These are phyloP conservation scores for Murraya koenigii DNA, from an alignment of 345 rosid genomes.

Conservation along the genomic window DNA sequence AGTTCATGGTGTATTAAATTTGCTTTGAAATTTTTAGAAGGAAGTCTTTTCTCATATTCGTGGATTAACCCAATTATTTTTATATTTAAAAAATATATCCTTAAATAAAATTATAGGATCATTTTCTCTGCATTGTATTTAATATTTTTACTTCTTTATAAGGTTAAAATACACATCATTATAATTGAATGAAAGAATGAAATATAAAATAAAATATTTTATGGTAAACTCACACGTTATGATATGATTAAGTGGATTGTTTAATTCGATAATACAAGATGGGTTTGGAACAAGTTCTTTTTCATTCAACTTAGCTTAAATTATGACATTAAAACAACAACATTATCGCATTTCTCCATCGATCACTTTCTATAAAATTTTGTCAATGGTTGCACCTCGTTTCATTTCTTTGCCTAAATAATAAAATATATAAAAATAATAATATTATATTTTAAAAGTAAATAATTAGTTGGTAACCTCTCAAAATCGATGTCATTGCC, in stretches of 20 bases:
- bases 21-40: too few species aligned
- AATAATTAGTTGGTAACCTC: slow-evolving; percentile 3
- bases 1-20: too few species aligned
- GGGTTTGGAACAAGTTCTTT: background rate
- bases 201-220: too few species aligned
- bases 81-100: too few species aligned
- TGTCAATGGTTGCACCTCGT: background rate
- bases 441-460: background rate
- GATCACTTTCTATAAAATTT: background rate
- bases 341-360: slow-evolving; percentile 1
- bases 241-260: background rate
- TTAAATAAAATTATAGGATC: too few species aligned
- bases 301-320: background rate
- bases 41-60: too few species aligned
- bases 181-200: too few species aligned
- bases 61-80: too few species aligned
- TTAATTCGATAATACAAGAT: background rate
- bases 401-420: background rate
- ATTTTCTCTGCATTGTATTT: too few species aligned
- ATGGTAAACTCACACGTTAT: background rate
- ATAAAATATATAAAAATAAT: background rate
- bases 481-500: slow-evolving; percentile 1
- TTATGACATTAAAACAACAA: background rate
- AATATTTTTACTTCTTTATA: too few species aligned
- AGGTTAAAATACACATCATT: too few species aligned